Evolutionary conservation across 202 grass and related monocot genomes (phyloP).

Genomic region (Zizania palustris): DNA sequence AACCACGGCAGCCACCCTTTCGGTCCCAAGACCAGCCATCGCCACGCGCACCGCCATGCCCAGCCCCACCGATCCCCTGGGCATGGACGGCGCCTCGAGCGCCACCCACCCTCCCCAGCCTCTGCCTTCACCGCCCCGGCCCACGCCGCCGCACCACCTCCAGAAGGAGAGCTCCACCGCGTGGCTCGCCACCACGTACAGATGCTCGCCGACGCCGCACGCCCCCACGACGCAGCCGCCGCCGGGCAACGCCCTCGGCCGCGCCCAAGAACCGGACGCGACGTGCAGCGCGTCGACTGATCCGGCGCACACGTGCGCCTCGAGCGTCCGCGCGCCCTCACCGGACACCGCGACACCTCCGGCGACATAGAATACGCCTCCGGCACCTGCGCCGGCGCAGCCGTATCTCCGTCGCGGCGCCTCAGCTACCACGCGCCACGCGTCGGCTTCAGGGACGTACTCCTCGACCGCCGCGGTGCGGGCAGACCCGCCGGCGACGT

Average conservation of each 20-base stretch:
- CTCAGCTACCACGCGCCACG: constrained; percentile 55
- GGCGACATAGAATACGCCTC: constrained; percentile 77
- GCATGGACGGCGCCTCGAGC: constrained; percentile 54
- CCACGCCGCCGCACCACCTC: constrained; percentile 48
- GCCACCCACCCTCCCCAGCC: constrained; percentile 48
- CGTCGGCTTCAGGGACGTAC: constrained; percentile 67
- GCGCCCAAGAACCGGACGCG: constrained; percentile 55
- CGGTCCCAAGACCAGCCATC: constrained; percentile 48
- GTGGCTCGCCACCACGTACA: constrained; percentile 84
- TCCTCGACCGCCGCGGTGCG: constrained; percentile 67
- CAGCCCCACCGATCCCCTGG: constrained; percentile 49
- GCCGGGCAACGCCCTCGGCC: constrained; percentile 48
- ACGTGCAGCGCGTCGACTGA: constrained; percentile 76
- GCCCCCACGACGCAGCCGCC: constrained; percentile 69
- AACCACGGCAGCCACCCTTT: constrained; percentile 51
- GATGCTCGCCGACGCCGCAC: constrained; percentile 59
- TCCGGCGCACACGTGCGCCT: constrained; percentile 65
- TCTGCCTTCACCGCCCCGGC: constrained; percentile 25
- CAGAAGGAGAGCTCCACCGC: constrained; percentile 80
- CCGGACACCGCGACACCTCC: constrained; percentile 59
- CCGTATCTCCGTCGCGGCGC: constrained; percentile 66
- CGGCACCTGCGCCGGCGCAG: constrained; percentile 57
- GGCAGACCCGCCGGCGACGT: constrained; percentile 69
- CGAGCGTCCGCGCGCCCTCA: constrained; percentile 41
- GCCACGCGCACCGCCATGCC: constrained; percentile 66